Percentiles rank a stretch among this genome's conserved stretches.
Conservation (phyloP, 768 basidiomycete species). For the Collybia sordida region DNA sequence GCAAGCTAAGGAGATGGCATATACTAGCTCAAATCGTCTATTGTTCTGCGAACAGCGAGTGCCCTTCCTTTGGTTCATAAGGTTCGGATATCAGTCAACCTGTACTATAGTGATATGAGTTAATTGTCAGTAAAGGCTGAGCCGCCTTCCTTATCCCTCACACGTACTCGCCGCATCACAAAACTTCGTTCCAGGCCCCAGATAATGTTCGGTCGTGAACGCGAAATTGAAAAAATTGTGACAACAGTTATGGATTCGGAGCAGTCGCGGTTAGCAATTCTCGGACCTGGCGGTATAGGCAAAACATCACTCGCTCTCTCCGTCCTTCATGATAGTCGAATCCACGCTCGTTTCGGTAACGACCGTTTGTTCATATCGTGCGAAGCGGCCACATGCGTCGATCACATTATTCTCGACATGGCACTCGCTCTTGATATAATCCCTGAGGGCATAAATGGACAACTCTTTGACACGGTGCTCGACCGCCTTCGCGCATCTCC, state of each 20-base stretch:
- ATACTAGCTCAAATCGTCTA: conserved; percentile 12
- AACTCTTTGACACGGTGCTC: conserved; percentile 16
- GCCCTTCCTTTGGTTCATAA: no score
- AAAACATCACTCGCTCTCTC: conserved; percentile 31
- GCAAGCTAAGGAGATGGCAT: background rate
- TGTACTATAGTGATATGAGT: background rate
- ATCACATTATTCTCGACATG: conserved; percentile 22
- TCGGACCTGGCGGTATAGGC: conserved; percentile 32
- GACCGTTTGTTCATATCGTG: conserved; percentile 28
- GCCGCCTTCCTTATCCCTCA: background rate
- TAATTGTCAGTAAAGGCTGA: background rate
- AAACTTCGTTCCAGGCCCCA: conserved; percentile 18
- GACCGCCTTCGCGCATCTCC: conserved; percentile 8
- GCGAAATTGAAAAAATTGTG: conserved; percentile 20
- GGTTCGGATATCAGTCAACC: no score
- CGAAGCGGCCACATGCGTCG: conserved; percentile 22
- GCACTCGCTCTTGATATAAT: conserved; percentile 15
- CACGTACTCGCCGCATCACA: background rate
- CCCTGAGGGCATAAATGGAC: conserved; percentile 7
- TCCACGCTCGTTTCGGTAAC: conserved; percentile 15
- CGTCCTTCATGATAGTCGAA: conserved; percentile 19
- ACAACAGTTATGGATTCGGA: conserved; percentile 7
- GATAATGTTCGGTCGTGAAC: conserved; percentile 24
- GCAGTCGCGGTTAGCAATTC: conserved; percentile 20
- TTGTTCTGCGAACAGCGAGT: conserved; percentile 5